Base-by-base conservation (phyloP, 768 basidiomycete genomes). In the Calocera cornea region DNA sequence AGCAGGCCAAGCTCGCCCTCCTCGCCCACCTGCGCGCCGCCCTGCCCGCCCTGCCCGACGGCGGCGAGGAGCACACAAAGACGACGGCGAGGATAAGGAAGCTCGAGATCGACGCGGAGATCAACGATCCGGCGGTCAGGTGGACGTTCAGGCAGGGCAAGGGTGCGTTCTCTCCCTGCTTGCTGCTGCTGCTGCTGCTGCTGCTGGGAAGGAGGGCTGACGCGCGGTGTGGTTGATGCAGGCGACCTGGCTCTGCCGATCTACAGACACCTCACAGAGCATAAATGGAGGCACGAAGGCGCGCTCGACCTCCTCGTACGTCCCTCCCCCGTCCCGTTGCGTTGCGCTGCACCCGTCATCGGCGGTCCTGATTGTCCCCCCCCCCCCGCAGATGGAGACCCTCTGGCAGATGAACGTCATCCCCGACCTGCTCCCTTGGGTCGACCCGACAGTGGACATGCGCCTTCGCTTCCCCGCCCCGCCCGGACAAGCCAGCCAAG, bases 371-470 rank as follows among this genome's bases (percentile, higher is more conserved):
- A 19, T 12, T 31, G n/a, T n/a, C n/a, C 24, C 24, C 38, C n/a
- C 1, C 17, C 34, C 2, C 19, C 44, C 40, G 12, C 73, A 94
- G 89, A 97, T 97, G 92, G 90, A 97, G 74, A 88, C 95, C 73
- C 73, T 98, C 50, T 82, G 92, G 71, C 90, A 94, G 78, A 92
- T 97, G 92, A 78, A 87, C 64, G 87, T 98, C 67, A 81, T 97
- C 1, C 95, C 95, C 0, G 95, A 99, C 73, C 78, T 95, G 12
- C 75, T 97, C 19, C 85, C 90, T 0, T 79, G 79, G 40, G 74
- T 95, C 8, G 83, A 82, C 64, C 92, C 92, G 0, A 83, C 84
- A 19, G 72, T 92, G 40, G 91, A 95, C 73, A 78, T 97, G 14
- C 86, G 84, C 29, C 76, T 95, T 64, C 81, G 82, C 24, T 84